Conservation (phyloP, 2,329 filamentous ascomycete genomes). For the Raffaelea ambrosiae region DNA sequence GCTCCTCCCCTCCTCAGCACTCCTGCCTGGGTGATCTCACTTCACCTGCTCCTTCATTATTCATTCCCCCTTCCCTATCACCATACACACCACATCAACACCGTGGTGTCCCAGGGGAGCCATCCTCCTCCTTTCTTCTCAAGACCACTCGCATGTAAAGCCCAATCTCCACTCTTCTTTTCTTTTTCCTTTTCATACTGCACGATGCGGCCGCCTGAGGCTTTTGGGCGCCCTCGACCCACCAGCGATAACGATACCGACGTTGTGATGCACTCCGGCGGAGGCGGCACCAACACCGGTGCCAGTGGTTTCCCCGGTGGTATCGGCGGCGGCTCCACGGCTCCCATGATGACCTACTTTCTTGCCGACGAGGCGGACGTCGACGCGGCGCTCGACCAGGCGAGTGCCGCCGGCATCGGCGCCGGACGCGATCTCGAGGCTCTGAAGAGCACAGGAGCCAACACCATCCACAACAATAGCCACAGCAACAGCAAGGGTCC, state of each 20-base stretch:
- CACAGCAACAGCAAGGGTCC: background rate
- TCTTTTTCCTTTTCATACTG: background rate
- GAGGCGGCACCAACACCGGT: background rate
- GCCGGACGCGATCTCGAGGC: background rate
- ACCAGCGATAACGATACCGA: constrained; percentile 25
- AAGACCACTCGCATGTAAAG: no score
- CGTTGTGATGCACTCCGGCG: constrained; percentile 18
- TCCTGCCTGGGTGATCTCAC: no score
- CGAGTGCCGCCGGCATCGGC: constrained; percentile 16
- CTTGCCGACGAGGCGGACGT: constrained; percentile 39
- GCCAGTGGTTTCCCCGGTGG: background rate
- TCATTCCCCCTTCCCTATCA: background rate
- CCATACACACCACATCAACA: background rate
- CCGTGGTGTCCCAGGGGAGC: no score
- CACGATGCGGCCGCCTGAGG: constrained; percentile 36
- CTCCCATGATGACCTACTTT: constrained; percentile 41
- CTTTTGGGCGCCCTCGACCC: constrained; percentile 29
- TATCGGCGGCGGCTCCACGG: background rate
- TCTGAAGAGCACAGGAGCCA: background rate
- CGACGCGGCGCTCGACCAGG: constrained; percentile 24
- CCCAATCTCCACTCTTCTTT: no score
- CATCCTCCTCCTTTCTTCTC: no score
- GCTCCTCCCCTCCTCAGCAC: no score
- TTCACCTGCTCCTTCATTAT: no score
- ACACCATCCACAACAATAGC: background rate